Conservation (phyloP, 2,329 filamentous ascomycete species). For the Podosphaera aphanis region DNA sequence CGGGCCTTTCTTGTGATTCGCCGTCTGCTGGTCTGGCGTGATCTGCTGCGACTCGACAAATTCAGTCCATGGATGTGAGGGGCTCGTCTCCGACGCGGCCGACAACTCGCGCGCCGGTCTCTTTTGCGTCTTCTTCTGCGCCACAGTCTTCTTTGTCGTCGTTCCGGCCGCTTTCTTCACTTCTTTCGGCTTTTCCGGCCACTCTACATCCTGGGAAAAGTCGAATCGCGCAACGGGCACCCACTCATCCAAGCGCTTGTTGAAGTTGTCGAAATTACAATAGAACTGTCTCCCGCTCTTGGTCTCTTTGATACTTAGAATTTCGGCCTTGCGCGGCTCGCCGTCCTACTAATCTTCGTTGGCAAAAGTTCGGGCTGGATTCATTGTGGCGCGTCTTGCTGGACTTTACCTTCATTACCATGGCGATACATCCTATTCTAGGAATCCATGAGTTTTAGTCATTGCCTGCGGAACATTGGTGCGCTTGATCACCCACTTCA, state of each 20-base stretch:
- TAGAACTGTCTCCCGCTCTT: conserved; percentile 45
- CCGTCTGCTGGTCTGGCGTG: conserved; percentile 12
- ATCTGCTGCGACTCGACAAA: conserved; percentile 12
- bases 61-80: conserved; percentile 14
- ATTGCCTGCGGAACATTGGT: conserved; percentile 2
- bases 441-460: conserved; percentile 4
- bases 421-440: conserved; percentile 17
- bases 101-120: conserved; percentile 15
- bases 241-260: conserved; percentile 41
- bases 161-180: conserved; percentile 41
- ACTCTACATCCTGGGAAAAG: conserved; percentile 77
- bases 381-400: background rate
- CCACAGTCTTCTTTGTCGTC: conserved; percentile 19
- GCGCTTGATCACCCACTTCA: conserved; percentile 33
- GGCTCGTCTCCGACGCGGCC: conserved; percentile 14
- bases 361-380: background rate
- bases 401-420: conserved; percentile 16
- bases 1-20: conserved; percentile 12
- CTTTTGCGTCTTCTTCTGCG: conserved; percentile 21
- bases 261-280: conserved; percentile 16
- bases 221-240: conserved; percentile 63
- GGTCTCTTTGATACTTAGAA: conserved; percentile 76
- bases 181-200: conserved; percentile 63
- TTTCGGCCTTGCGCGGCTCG: conserved; percentile 74
- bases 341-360: conserved; percentile 34